phyloP scores from a whole-genome alignment of 2,329 filamentous ascomycete species.

The Trichothecium sympodiale region DNA sequence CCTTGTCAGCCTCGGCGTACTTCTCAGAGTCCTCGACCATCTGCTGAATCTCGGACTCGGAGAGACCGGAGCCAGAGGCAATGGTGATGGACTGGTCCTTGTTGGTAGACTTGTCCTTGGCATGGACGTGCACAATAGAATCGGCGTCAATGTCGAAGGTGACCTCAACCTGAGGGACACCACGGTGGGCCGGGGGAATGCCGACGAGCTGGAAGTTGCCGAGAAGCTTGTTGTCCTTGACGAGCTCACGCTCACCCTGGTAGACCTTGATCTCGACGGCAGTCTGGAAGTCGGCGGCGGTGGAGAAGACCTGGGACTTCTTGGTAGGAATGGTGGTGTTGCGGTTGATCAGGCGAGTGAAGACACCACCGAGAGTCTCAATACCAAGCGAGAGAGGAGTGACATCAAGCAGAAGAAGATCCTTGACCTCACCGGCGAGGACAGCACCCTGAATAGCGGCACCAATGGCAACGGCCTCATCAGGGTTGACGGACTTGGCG shows the following conservation, averaged over 20 bases:
- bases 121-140: constrained; percentile 94
- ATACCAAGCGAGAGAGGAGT: constrained; percentile 96
- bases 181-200: constrained; percentile 90
- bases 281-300: constrained; percentile 94
- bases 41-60: constrained; percentile 84
- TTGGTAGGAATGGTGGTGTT: constrained; percentile 99
- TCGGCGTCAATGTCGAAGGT: constrained; percentile 98
- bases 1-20: constrained; percentile 90
- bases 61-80: constrained; percentile 92
- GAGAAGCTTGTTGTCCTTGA: constrained; percentile 95
- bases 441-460: constrained; percentile 96
- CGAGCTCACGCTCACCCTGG: constrained; percentile 99
- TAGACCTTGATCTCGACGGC: constrained; percentile 99
- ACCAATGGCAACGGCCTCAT: constrained; percentile 96
- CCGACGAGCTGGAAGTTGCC: constrained; percentile 99
- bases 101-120: constrained; percentile 98
- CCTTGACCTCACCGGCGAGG: constrained; percentile 91
- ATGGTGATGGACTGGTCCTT: constrained; percentile 99
- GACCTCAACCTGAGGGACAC: constrained; percentile 93
- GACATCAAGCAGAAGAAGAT: constrained; percentile 89
- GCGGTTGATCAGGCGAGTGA: constrained; percentile 95
- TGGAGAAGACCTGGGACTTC: constrained; percentile 98
- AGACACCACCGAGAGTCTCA: constrained; percentile 94
- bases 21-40: constrained; percentile 98
- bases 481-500: constrained; percentile 96